Evolutionary conservation across 2,329 filamentous ascomycete genomes (phyloP).

Genomic region (Aspergillus calidoustus): DNA sequence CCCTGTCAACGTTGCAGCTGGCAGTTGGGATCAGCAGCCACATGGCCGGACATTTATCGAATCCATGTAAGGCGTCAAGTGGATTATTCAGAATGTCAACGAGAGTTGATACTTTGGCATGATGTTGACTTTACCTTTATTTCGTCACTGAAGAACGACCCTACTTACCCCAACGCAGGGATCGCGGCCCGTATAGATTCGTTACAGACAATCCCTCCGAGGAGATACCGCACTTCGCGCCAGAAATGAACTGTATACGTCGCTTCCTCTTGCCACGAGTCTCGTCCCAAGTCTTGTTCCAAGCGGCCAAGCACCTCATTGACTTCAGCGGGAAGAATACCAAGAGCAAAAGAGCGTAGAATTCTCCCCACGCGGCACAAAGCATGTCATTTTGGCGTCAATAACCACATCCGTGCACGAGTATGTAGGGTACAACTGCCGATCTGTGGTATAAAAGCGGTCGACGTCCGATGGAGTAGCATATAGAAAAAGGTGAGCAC

Average conservation of each 20-base stretch:
- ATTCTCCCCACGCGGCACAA: background rate
- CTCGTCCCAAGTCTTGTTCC: background rate
- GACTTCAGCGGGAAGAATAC: background rate
- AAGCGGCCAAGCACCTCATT: background rate
- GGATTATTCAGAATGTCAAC: too few relatives aligned
- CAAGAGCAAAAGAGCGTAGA: background rate
- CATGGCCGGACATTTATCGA: background rate
- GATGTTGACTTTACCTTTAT: background rate
- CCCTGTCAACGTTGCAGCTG: background rate
- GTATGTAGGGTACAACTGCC: background rate
- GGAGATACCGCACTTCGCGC: background rate
- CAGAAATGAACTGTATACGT: background rate
- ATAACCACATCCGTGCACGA: background rate
- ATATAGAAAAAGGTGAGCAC: background rate
- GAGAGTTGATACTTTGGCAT: background rate
- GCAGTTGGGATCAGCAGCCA: background rate
- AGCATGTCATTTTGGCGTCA: conserved; percentile 8
- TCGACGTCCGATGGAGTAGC: background rate
- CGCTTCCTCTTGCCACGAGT: background rate
- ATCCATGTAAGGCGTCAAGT: too few relatives aligned
- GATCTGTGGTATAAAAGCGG: background rate
- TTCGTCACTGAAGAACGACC: background rate
- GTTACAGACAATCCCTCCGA: background rate
- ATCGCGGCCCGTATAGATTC: background rate
- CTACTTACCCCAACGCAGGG: background rate